These are phyloP conservation scores for Meyerozyma athensensis DNA, from an alignment of 1,139 yeast genomes.

Conservation along the genomic window DNA sequence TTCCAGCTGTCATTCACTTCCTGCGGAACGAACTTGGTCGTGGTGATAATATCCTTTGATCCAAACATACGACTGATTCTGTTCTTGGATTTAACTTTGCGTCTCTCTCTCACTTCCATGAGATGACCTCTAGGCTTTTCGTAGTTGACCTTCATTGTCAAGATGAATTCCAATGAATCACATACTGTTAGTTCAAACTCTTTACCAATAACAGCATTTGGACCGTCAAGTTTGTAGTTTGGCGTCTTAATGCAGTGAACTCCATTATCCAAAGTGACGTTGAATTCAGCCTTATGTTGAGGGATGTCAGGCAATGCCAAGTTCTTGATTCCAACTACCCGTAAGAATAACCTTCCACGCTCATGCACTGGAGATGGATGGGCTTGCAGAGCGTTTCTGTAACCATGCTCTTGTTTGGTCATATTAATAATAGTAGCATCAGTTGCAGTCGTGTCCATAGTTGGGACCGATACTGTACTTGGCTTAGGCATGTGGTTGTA, in stretches of 20 bases:
- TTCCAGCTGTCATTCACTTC: constrained; percentile 54
- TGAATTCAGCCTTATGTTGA: constrained; percentile 57
- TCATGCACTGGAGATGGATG: constrained; percentile 29
- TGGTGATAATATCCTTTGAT: constrained; percentile 42
- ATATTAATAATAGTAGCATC: constrained; percentile 10
- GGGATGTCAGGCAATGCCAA: constrained; percentile 54
- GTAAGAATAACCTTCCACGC: constrained; percentile 69
- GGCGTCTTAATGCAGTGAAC: constrained; percentile 81
- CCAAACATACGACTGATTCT: constrained; percentile 46
- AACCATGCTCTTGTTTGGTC: neutral
- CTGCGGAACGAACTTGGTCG: constrained; percentile 53
- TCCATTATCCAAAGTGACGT: constrained; percentile 81
- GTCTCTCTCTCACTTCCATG: constrained; percentile 55
- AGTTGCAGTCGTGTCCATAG: constrained; percentile 17
- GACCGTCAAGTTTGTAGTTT: constrained; percentile 42
- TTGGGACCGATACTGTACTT: constrained; percentile 26
- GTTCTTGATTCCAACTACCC: constrained; percentile 55
- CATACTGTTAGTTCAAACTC: constrained; percentile 82
- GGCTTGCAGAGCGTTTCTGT: constrained; percentile 1
- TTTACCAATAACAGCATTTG: constrained; percentile 52
- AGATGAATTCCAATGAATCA: constrained; percentile 58
- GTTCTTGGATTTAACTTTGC: constrained; percentile 43
- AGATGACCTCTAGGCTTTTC: constrained; percentile 49
- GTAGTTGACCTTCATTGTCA: constrained; percentile 70
- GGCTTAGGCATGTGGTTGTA: constrained; percentile 9